Evolutionary conservation across 2,329 filamentous ascomycete species (phyloP).

Genomic region (Sporothrix inflata): DNA sequence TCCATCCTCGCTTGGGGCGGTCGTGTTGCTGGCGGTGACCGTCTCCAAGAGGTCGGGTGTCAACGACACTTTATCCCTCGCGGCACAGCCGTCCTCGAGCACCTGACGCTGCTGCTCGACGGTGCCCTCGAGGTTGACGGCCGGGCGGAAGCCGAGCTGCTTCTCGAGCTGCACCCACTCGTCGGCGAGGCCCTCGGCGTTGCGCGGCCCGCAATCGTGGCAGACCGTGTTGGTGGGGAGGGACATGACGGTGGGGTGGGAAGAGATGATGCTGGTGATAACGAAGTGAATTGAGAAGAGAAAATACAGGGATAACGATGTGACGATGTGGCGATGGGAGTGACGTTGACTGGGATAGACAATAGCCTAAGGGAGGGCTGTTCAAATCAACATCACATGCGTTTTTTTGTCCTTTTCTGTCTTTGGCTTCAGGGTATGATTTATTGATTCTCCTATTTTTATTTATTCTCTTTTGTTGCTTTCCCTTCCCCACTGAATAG

Average conservation of each 20-base stretch:
- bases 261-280: neutral
- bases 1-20: neutral
- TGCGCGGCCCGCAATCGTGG: constrained; percentile 2
- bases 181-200: constrained; percentile 1
- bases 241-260: neutral
- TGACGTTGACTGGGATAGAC: neutral
- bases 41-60: neutral
- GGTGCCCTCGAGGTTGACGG: constrained; percentile 1
- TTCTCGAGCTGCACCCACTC: constrained; percentile 21
- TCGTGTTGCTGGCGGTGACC: neutral
- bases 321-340: neutral
- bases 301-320: neutral
- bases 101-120: constrained; percentile 4
- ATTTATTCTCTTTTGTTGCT: neutral
- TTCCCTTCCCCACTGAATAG: too few relatives aligned
- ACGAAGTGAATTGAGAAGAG: too few relatives aligned
- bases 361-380: neutral
- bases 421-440: neutral
- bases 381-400: neutral
- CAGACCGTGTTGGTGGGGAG: neutral
- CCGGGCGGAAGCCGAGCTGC: constrained; percentile 21
- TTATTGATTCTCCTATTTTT: neutral
- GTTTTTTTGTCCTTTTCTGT: neutral
- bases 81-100: neutral
- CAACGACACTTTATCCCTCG: neutral